These are phyloP conservation scores for Breynia disticha DNA, from an alignment of 441 rosid genomes.

Conservation along the genomic window DNA sequence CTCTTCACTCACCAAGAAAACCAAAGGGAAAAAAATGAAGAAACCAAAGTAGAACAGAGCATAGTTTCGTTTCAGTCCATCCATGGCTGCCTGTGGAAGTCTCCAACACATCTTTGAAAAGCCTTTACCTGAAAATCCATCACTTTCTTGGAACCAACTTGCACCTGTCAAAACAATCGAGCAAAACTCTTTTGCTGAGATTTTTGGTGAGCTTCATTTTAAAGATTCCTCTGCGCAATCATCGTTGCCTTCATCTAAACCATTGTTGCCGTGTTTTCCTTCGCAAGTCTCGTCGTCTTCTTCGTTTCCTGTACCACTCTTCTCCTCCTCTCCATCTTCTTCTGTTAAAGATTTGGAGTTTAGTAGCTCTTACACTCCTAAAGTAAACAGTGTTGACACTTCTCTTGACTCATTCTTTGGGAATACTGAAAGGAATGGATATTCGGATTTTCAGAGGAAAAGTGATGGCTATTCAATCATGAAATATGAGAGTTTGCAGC, in stretches of 20 bases:
- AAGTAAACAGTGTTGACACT: constrained; percentile 5
- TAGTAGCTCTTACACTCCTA: not conserved
- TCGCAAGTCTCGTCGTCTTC: constrained; percentile 5
- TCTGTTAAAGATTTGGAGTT: constrained; percentile 15
- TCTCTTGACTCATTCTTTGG: constrained; percentile 9
- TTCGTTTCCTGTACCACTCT: not conserved
- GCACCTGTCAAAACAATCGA: constrained; percentile 25
- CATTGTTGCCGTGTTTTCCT: not conserved
- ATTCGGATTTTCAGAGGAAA: constrained; percentile 18
- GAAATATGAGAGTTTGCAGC: constrained; percentile 52
- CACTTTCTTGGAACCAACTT: constrained; percentile 51
- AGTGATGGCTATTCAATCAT: constrained; percentile 28
- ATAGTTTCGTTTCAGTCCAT: not conserved
- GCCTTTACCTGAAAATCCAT: constrained; percentile 36
- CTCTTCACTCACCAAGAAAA: not conserved
- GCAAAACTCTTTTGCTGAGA: constrained; percentile 52
- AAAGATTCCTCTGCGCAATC: constrained; percentile 24
- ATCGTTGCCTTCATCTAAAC: constrained; percentile 7
- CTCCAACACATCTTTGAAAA: constrained; percentile 61
- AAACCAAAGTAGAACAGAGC: too few relatives aligned
- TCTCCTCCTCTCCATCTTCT: constrained; percentile 10
- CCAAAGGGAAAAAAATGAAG: too few relatives aligned
- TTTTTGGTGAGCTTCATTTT: constrained; percentile 75
- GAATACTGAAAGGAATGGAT: constrained; percentile 8
- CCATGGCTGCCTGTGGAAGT: constrained; percentile 71